A percentile compares a stretch with the other conserved stretches of the same genome.
phyloP scores from a whole-genome alignment of 1,284 basidiomycete genomes.

The Porogramme epimiltina region DNA sequence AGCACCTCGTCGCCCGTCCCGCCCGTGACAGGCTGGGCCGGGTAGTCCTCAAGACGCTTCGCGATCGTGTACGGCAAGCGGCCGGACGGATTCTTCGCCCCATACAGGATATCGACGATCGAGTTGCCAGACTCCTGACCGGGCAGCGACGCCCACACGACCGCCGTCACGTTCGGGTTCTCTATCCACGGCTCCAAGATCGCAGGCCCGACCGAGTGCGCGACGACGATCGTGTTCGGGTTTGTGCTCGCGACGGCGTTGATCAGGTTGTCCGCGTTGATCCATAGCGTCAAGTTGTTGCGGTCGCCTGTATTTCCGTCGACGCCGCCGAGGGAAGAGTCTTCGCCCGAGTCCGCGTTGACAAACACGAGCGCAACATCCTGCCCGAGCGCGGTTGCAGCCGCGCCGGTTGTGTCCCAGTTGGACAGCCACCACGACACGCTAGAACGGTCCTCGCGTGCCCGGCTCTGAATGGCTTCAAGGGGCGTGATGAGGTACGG shows the following conservation, averaged over 20 bases:
- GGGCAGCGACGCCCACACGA: conserved; percentile 64
- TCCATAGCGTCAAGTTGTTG: conserved; percentile 70
- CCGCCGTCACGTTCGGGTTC: conserved; percentile 74
- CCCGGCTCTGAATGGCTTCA: conserved; percentile 70
- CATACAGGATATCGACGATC: conserved; percentile 74
- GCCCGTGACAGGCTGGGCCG: conserved; percentile 55
- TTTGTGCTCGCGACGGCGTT: conserved; percentile 37
- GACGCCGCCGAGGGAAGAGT: conserved; percentile 61
- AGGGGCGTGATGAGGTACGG: conserved; percentile 67
- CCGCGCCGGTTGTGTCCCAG: conserved; percentile 57
- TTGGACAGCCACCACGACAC: conserved; percentile 67
- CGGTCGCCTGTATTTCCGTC: conserved; percentile 79
- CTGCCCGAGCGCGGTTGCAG: conserved; percentile 48
- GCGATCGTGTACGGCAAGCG: conserved; percentile 84
- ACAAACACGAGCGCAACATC: conserved; percentile 77
- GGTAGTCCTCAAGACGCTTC: conserved; percentile 66
- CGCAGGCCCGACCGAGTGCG: conserved; percentile 77
- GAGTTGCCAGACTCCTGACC: conserved; percentile 82
- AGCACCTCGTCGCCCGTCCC: conserved; percentile 43
- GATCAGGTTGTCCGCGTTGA: neutral
- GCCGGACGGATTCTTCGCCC: conserved; percentile 76
- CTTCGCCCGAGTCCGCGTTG: conserved; percentile 75
- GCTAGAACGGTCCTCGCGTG: conserved; percentile 51
- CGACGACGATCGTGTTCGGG: conserved; percentile 82
- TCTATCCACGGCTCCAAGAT: conserved; percentile 81